A percentile compares a stretch with the other conserved stretches of the same genome.
phyloP scores from a whole-genome alignment of 1,284 basidiomycete species.

The Rhodotorula sp. region DNA sequence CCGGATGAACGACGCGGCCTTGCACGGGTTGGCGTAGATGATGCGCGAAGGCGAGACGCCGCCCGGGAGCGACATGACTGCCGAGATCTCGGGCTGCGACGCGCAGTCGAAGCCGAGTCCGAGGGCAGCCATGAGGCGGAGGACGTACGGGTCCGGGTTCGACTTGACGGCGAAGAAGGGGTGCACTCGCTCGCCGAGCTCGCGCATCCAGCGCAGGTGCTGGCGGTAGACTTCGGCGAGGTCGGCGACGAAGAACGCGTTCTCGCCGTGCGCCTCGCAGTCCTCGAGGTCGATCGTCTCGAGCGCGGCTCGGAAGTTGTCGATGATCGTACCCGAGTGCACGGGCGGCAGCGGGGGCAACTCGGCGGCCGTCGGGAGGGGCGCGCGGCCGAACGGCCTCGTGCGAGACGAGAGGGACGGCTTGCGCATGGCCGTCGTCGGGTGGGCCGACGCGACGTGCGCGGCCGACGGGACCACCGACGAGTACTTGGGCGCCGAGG shows the following conservation, averaged over 20 bases:
- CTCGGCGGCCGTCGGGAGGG: constrained; percentile 5
- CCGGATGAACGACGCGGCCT: constrained; percentile 89
- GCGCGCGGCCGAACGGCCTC: constrained; percentile 5
- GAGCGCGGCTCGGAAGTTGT: constrained; percentile 40
- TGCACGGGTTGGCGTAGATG: constrained; percentile 99
- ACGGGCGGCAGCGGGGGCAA: constrained; percentile 25
- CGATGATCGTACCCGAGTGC: constrained; percentile 37
- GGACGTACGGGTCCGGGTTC: constrained; percentile 92
- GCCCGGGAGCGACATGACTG: constrained; percentile 68
- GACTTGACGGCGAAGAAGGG: constrained; percentile 97
- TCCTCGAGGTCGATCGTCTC: constrained; percentile 49
- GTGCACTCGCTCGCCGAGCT: constrained; percentile 74
- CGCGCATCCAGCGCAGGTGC: constrained; percentile 77
- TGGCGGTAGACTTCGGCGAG: constrained; percentile 84
- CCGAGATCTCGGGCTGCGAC: constrained; percentile 89
- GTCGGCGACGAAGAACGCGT: constrained; percentile 95
- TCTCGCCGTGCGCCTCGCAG: constrained; percentile 69
- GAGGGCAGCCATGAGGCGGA: constrained; percentile 83
- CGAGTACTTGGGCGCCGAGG: constrained; percentile 22
- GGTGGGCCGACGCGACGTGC: constrained; percentile 2
- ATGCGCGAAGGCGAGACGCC: constrained; percentile 69
- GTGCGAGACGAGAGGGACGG: constrained; percentile 9
- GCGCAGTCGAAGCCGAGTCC: constrained; percentile 97
- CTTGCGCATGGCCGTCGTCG: constrained; percentile 2
- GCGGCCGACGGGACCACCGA: constrained; percentile 5